Conservation (phyloP, 1,284 basidiomycete genomes). For the Rhodotorula sp. region DNA sequence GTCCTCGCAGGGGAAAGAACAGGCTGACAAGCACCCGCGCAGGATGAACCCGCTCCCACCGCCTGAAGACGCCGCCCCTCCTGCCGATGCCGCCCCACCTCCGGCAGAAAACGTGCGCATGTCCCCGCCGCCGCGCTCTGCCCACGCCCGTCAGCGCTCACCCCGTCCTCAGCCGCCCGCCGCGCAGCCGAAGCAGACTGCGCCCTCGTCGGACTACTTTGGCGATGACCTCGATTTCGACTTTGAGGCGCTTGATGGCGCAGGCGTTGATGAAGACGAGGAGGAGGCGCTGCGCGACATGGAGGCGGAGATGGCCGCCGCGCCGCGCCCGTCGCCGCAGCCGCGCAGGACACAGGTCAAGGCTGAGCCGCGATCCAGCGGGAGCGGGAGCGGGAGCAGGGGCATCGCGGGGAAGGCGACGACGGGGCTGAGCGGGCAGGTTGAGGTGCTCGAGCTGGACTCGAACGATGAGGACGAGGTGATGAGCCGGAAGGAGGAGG, state of each 20-base stretch:
- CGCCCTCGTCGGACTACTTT: neutral
- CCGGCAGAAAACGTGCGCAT: neutral
- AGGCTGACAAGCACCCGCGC: neutral
- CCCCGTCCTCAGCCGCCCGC: neutral
- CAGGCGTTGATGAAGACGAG: slow-evolving; percentile 13
- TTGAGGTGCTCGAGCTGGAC: slow-evolving; percentile 24
- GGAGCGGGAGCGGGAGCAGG: neutral
- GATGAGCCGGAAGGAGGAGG: neutral
- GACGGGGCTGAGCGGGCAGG: slow-evolving; percentile 3
- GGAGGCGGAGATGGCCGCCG: neutral
- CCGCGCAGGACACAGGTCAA: neutral
- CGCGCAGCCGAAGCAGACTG: neutral
- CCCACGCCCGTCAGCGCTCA: too few relatives aligned
- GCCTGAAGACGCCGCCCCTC: neutral
- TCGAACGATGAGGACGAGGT: slow-evolving; percentile 14
- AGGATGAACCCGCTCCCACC: slow-evolving; percentile 17
- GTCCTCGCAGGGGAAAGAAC: neutral
- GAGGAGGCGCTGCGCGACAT: slow-evolving; percentile 16
- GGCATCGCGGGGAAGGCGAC: neutral
- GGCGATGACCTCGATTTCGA: neutral
- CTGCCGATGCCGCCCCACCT: neutral
- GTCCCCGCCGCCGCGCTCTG: neutral
- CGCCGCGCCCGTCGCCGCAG: neutral
- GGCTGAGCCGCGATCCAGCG: neutral
- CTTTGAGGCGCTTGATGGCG: neutral